Evolutionary conservation across 192 early-diverging fungal genomes (phyloP).

Genomic region (Gorgonomyces haynaldii): DNA sequence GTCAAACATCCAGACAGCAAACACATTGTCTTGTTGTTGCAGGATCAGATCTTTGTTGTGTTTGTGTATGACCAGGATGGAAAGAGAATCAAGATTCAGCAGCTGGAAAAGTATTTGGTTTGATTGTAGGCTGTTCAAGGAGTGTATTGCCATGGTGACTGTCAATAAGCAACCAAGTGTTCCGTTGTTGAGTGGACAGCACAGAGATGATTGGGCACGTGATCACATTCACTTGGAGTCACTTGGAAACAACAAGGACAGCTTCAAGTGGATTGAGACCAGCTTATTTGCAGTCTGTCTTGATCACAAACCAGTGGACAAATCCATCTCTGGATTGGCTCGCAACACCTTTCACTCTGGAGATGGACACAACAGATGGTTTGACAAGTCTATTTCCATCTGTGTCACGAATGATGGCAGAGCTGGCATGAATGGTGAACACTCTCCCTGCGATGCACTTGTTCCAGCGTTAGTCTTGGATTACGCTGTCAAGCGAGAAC

Average conservation of each 20-base stretch:
- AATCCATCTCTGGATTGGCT: slow-evolving; percentile 46
- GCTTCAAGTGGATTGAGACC: slow-evolving; percentile 53
- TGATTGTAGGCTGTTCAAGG: slow-evolving; percentile 42
- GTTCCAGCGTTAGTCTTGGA: slow-evolving; percentile 55
- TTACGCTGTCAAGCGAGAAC: slow-evolving; percentile 18
- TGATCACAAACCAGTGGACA: slow-evolving; percentile 50
- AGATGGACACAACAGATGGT: slow-evolving; percentile 80
- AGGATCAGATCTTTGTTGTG: slow-evolving; percentile 71
- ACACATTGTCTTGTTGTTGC: slow-evolving; percentile 57
- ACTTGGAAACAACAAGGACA: slow-evolving; percentile 40
- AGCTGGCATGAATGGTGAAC: slow-evolving; percentile 36
- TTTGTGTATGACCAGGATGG: slow-evolving; percentile 53
- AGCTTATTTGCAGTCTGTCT: slow-evolving; percentile 64
- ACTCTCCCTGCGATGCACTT: slow-evolving; percentile 78
- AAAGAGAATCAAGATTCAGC: slow-evolving; percentile 42
- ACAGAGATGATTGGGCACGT: slow-evolving; percentile 72
- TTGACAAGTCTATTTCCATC: slow-evolving; percentile 67
- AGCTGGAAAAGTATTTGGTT: slow-evolving; percentile 53
- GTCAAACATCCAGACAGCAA: slow-evolving; percentile 35
- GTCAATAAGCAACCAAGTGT: slow-evolving; percentile 36
- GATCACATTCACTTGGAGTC: slow-evolving; percentile 50
- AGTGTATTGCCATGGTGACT: slow-evolving; percentile 49
- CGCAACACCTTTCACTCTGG: slow-evolving; percentile 45
- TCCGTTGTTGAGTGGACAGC: slow-evolving; percentile 57
- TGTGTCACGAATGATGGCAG: slow-evolving; percentile 65